A percentile compares a stretch with the other conserved stretches of the same genome.
Evolutionary conservation across 176 grass and related monocot genomes (phyloP).

Genomic region (Avena insularis): DNA sequence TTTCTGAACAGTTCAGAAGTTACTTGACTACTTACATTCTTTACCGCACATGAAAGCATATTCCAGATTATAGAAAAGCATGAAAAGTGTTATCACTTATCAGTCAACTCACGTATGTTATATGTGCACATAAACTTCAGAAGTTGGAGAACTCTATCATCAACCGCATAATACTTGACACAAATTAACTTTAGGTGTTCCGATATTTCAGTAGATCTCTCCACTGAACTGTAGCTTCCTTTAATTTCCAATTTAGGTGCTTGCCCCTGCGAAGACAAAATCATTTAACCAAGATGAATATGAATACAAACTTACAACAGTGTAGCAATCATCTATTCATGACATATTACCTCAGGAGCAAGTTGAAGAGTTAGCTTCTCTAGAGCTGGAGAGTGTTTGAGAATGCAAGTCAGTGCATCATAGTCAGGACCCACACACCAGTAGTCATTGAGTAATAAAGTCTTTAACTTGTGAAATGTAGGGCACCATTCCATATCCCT

Average conservation of each 20-base stretch:
- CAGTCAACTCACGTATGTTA: neutral
- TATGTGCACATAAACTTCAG: slow-evolving; percentile 9
- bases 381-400: slow-evolving; percentile 16
- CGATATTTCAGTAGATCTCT: neutral
- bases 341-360: neutral
- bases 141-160: neutral
- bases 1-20: neutral
- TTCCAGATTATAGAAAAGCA: neutral
- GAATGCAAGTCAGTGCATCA: neutral
- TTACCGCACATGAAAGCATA: neutral
- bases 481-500: slow-evolving; percentile 18
- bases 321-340: neutral
- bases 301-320: neutral
- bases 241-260: neutral
- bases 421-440: neutral
- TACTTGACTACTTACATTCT: neutral
- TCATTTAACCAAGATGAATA: neutral
- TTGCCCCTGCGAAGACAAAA: neutral
- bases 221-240: neutral
- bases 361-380: slow-evolving; percentile 33
- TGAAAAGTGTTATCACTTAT: neutral
- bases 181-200: neutral
- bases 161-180: neutral
- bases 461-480: slow-evolving; percentile 31
- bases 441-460: slow-evolving; percentile 16